A percentile compares a stretch with the other conserved stretches of the same genome.
Evolutionary conservation across 345 rosid species (phyloP).

Genomic region (Balakata baccata): DNA sequence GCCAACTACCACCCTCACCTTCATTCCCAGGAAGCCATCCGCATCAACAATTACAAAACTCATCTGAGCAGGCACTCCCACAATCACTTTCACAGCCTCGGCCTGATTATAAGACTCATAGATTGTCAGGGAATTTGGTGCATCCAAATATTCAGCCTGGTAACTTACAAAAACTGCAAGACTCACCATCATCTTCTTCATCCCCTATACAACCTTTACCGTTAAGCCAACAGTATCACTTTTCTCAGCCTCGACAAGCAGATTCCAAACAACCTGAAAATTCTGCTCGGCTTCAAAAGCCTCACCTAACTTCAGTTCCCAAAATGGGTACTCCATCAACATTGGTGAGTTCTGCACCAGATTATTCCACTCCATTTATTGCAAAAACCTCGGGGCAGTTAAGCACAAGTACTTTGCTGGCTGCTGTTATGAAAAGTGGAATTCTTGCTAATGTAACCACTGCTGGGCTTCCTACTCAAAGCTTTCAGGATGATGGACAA

Average conservation of each 20-base stretch:
- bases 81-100: slow-evolving; percentile 41
- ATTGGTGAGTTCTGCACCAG: slow-evolving; percentile 37
- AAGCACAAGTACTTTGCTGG: slow-evolving; percentile 62
- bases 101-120: slow-evolving; percentile 48
- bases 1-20: slow-evolving; percentile 41
- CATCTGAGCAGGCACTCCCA: slow-evolving; percentile 34
- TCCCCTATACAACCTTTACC: slow-evolving; percentile 28
- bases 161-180: slow-evolving; percentile 33
- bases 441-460: slow-evolving; percentile 45
- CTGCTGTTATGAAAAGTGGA: slow-evolving; percentile 75
- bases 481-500: slow-evolving; percentile 30
- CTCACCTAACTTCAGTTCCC: slow-evolving; percentile 30
- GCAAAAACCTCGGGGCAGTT: slow-evolving; percentile 43
- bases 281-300: slow-evolving; percentile 41
- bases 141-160: slow-evolving; percentile 32
- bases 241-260: slow-evolving; percentile 28
- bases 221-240: slow-evolving; percentile 20
- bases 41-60: slow-evolving; percentile 31
- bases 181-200: slow-evolving; percentile 21
- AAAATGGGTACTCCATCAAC: slow-evolving; percentile 33
- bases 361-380: slow-evolving; percentile 29
- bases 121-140: slow-evolving; percentile 41
- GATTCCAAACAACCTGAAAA: slow-evolving; percentile 33
- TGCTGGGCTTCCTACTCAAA: slow-evolving; percentile 31
- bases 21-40: slow-evolving; percentile 25